phyloP scores from a whole-genome alignment of 1,284 basidiomycete species.

The Xerocomus amazonicus region DNA sequence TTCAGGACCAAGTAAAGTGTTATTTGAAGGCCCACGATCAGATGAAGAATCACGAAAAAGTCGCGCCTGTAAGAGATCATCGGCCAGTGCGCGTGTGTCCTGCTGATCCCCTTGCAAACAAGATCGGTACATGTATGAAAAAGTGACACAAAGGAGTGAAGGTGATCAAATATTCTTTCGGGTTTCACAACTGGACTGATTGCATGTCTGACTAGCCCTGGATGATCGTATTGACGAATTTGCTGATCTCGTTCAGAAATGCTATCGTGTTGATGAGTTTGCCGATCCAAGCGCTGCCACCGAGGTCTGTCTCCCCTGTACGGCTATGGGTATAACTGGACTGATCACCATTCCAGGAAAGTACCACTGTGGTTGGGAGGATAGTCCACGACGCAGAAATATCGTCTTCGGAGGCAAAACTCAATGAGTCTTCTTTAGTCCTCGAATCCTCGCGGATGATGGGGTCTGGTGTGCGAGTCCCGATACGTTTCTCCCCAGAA shows the following conservation, averaged over 20 bases:
- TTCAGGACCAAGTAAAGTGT: slow-evolving; percentile 42
- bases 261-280: slow-evolving; percentile 67
- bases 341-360: slow-evolving; percentile 47
- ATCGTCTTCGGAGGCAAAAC: slow-evolving; percentile 52
- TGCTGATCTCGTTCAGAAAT: slow-evolving; percentile 64
- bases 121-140: slow-evolving; percentile 96
- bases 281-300: slow-evolving; percentile 75
- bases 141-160: slow-evolving; percentile 76
- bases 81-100: not conserved
- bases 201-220: slow-evolving; percentile 46
- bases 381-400: slow-evolving; percentile 71
- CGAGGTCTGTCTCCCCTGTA: slow-evolving; percentile 47
- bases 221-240: slow-evolving; percentile 86
- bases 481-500: slow-evolving; percentile 65
- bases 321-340: slow-evolving; percentile 3
- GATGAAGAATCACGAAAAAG: slow-evolving; percentile 42
- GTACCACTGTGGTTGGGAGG: slow-evolving; percentile 76
- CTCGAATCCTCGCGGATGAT: slow-evolving; percentile 82
- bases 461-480: slow-evolving; percentile 68
- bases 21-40: slow-evolving; percentile 43
- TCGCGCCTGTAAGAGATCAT: slow-evolving; percentile 50
- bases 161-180: slow-evolving; percentile 41
- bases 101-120: slow-evolving; percentile 9
- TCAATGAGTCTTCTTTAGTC: slow-evolving; percentile 69
- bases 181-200: not conserved